A percentile compares a stretch with the other conserved stretches of the same genome.
Evolutionary conservation across 768 basidiomycete species (phyloP).

Genomic region (Rickenella mellea): DNA sequence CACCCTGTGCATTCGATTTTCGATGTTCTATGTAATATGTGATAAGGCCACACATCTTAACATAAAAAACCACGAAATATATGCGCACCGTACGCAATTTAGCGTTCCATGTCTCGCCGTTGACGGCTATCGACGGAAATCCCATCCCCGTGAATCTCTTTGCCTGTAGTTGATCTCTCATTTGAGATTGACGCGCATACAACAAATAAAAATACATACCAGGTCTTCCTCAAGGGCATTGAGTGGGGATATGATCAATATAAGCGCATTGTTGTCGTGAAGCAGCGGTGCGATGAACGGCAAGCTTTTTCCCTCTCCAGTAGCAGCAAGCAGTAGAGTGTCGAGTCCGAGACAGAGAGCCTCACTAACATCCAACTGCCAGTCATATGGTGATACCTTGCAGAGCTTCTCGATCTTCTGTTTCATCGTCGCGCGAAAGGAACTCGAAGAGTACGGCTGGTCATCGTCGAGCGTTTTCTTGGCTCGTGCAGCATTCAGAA

Average conservation of each 20-base stretch:
- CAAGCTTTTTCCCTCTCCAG: conserved; percentile 27
- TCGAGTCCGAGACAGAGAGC: conserved; percentile 24
- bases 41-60: too few relatives aligned
- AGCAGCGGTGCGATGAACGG: conserved; percentile 25
- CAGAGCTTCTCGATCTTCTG: too few relatives aligned
- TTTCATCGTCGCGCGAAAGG: too few relatives aligned
- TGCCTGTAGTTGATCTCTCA: conserved; percentile 8
- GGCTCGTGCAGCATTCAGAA: too few relatives aligned
- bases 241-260: conserved; percentile 26
- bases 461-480: too few relatives aligned
- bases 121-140: conserved; percentile 23
- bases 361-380: conserved; percentile 31
- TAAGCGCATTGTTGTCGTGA: conserved; percentile 13
- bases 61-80: too few relatives aligned
- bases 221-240: conserved; percentile 28
- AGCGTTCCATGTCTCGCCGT: conserved; percentile 23
- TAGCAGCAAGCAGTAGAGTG: conserved; percentile 25
- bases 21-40: conserved; percentile 14
- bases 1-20: conserved; percentile 13
- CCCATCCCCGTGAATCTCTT: conserved; percentile 19
- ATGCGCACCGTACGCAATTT: conserved; percentile 19
- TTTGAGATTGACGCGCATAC: background rate
- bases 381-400: conserved; percentile 21
- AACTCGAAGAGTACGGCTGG: too few relatives aligned
- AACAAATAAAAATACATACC: conserved; percentile 15